A percentile compares a stretch with the other conserved stretches of the same genome.
Evolutionary conservation across 2,329 filamentous ascomycete species (phyloP).

Genomic region (Clarireedia monteithiana): DNA sequence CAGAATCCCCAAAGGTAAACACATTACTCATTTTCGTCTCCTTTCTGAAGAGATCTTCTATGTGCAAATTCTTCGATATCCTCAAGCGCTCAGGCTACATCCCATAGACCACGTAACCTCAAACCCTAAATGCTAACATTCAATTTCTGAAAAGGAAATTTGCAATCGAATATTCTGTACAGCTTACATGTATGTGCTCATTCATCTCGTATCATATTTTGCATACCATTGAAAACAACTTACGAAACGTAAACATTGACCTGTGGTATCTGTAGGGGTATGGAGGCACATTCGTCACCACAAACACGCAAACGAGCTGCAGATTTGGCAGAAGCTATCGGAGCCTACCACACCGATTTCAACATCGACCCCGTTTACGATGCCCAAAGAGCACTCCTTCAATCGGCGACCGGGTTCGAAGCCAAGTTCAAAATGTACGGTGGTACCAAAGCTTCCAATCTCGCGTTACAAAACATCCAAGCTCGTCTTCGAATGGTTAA

Average conservation of each 20-base stretch:
- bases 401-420: constrained; percentile 49
- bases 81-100: too few relatives aligned
- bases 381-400: constrained; percentile 39
- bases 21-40: too few relatives aligned
- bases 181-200: too few relatives aligned
- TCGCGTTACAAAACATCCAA: constrained; percentile 58
- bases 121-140: too few relatives aligned
- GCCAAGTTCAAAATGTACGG: constrained; percentile 54
- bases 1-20: constrained; percentile 39
- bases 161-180: too few relatives aligned
- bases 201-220: too few relatives aligned
- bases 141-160: too few relatives aligned
- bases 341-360: constrained; percentile 63
- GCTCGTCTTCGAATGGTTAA: constrained; percentile 57
- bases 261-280: constrained; percentile 39
- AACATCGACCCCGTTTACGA: constrained; percentile 33
- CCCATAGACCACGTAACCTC: too few relatives aligned
- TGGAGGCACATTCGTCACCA: constrained; percentile 37
- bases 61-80: too few relatives aligned
- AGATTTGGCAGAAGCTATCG: constrained; percentile 53
- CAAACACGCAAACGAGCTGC: constrained; percentile 56
- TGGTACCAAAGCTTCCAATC: constrained; percentile 39
- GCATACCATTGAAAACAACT: too few relatives aligned
- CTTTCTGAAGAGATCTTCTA: too few relatives aligned
- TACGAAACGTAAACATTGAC: too few relatives aligned